A percentile compares a stretch with the other conserved stretches of the same genome.
phyloP scores from a whole-genome alignment of 495 filamentous ascomycete species.

The Xylaria nigripes region DNA sequence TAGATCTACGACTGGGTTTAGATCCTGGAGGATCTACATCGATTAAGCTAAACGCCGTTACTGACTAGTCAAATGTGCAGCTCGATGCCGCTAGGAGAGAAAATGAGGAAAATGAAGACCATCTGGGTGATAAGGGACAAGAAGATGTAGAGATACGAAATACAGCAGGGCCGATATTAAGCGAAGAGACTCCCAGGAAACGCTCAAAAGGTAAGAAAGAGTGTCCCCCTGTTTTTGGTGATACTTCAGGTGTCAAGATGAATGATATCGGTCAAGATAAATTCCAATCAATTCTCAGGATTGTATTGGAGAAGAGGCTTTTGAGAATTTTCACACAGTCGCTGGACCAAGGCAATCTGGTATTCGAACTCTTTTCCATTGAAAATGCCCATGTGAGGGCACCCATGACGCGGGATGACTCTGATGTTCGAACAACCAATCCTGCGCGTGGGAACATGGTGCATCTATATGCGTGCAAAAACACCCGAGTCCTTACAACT shows the following conservation, averaged over 20 bases:
- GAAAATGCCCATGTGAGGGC: not conserved
- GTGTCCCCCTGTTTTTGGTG: slow-evolving; percentile 22
- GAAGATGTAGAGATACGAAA: slow-evolving; percentile 31
- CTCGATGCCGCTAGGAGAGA: slow-evolving; percentile 5
- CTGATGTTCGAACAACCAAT: too few relatives aligned
- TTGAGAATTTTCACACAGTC: not conserved
- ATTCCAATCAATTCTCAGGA: slow-evolving; percentile 15
- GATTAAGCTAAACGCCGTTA: not conserved
- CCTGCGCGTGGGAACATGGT: too few relatives aligned
- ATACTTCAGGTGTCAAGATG: slow-evolving; percentile 24
- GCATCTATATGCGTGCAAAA: too few relatives aligned
- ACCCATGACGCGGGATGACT: too few relatives aligned
- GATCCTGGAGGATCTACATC: slow-evolving; percentile 1
- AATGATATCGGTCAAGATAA: slow-evolving; percentile 19
- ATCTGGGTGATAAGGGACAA: slow-evolving; percentile 10
- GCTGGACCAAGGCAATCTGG: not conserved
- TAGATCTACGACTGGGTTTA: slow-evolving; percentile 7
- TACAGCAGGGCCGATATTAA: slow-evolving; percentile 28
- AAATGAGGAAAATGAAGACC: slow-evolving; percentile 11
- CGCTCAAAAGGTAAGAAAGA: slow-evolving; percentile 33
- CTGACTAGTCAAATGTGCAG: slow-evolving; percentile 2
- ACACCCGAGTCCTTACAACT: too few relatives aligned
- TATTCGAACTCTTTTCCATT: not conserved
- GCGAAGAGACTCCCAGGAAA: slow-evolving; percentile 27
- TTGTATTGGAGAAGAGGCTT: slow-evolving; percentile 3